phyloP scores from a whole-genome alignment of 2,329 filamentous ascomycete genomes.

The Davidsoniella virescens region DNA sequence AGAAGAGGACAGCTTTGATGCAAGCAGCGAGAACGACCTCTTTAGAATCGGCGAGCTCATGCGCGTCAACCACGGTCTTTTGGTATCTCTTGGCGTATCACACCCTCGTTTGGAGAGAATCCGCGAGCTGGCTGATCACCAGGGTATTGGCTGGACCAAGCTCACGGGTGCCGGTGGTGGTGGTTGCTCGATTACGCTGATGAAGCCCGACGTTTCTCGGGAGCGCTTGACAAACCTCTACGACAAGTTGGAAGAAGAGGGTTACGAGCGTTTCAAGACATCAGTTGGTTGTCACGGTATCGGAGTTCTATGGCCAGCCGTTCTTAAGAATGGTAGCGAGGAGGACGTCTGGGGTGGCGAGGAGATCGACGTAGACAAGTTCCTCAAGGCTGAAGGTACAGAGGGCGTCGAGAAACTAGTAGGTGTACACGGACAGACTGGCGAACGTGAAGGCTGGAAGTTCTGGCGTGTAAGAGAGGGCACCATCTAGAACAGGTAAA shows the following conservation, averaged over 20 bases:
- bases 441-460: slow-evolving; percentile 67
- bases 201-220: slow-evolving; percentile 48
- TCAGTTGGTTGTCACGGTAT: slow-evolving; percentile 88
- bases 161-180: slow-evolving; percentile 90
- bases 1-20: slow-evolving; percentile 49
- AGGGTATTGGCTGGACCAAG: slow-evolving; percentile 91
- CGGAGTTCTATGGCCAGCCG: slow-evolving; percentile 83
- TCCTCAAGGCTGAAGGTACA: slow-evolving; percentile 68
- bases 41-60: slow-evolving; percentile 71
- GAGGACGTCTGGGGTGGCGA: slow-evolving; percentile 67
- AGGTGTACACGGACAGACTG: slow-evolving; percentile 53
- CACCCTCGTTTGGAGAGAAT: slow-evolving; percentile 87
- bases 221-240: slow-evolving; percentile 48
- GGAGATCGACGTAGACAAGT: slow-evolving; percentile 76
- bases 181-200: slow-evolving; percentile 82
- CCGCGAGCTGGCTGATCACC: slow-evolving; percentile 75
- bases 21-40: slow-evolving; percentile 45
- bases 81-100: slow-evolving; percentile 84
- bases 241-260: slow-evolving; percentile 47
- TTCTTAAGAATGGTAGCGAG: slow-evolving; percentile 69
- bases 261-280: slow-evolving; percentile 73
- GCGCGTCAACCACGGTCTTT: slow-evolving; percentile 80
- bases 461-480: slow-evolving; percentile 51
- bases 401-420: slow-evolving; percentile 79
- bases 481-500: slow-evolving; percentile 4